Evolutionary conservation across 192 early-diverging fungal genomes (phyloP), one percentile per base, ranked within the genome.

Genomic region (Entophlyctis luteolus): DNA sequence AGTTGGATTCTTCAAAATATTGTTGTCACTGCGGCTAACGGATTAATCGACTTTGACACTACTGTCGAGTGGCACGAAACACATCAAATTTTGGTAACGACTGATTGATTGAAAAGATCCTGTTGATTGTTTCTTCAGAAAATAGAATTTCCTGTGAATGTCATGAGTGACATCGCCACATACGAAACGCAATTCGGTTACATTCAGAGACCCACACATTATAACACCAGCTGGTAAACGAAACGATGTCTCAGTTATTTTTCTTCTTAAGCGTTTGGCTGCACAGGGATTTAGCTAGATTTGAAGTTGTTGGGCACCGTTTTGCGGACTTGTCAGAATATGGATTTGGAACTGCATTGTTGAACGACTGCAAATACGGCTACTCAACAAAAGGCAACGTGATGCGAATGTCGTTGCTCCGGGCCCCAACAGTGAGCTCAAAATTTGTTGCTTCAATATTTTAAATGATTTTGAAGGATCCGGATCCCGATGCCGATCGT

Each of bases 341-440:
- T 65, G 94, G 97, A 0, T 97, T 91, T 75, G 97, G 97, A 32
- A 89, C 96, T 6, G 90, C 95, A 0, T 71, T 99, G 48, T 72
- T 98, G 58, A 98, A 95, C 70, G 95, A 99, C 75, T 87, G 91
- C 86, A 99, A 99, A 71, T 99, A 94, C 76, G 97, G 97, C 16
- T 93, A 91, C 69, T 81, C 93, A 2, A 88, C 88, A 28, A 85
- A 91, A 62, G 88, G 76, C 8, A 92, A 91, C 68, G 79, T 83
- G 3, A 91, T 98, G 78, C 71, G 89, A 0, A 75, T 99, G 62
- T 91, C 91, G 6, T 65, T 99, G 8, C 74, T 99, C 52, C 84
- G 94, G 80, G 14, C 6, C 54, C 54, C 4, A 34, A 55, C 20
- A 34, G 36, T 31, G 36, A 23, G 31, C 23, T 4, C 16, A 31